phyloP scores from a whole-genome alignment of 2,329 filamentous ascomycete genomes.

The Zasmidium cellare region DNA sequence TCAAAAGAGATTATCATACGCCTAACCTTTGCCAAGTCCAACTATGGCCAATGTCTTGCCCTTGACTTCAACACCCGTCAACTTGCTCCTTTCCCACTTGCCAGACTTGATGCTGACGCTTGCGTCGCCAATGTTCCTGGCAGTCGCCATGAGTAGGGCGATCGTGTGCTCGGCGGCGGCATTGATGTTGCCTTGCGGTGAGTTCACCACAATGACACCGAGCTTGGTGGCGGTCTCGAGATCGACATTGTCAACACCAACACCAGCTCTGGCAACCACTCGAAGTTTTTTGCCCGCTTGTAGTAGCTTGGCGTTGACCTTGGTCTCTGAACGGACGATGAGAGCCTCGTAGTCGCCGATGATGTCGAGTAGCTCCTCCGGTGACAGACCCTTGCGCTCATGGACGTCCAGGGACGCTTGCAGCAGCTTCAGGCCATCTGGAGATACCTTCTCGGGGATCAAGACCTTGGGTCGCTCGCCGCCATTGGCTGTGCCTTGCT shows the following conservation, averaged over 20 bases:
- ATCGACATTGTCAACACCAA: slow-evolving; percentile 81
- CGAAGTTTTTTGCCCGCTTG: slow-evolving; percentile 67
- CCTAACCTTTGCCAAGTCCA: slow-evolving; percentile 70
- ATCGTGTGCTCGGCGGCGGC: slow-evolving; percentile 56
- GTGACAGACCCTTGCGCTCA: slow-evolving; percentile 61
- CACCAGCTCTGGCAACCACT: slow-evolving; percentile 77
- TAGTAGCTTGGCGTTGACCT: slow-evolving; percentile 70
- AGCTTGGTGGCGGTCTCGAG: slow-evolving; percentile 69
- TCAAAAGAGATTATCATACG: too few species aligned
- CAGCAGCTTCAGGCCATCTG: slow-evolving; percentile 73
- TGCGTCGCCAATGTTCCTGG: slow-evolving; percentile 70
- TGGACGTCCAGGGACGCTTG: slow-evolving; percentile 69
- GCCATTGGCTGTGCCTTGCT: slow-evolving; percentile 6
- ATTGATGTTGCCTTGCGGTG: slow-evolving; percentile 75
- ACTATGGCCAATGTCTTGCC: slow-evolving; percentile 75
- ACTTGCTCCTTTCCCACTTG: slow-evolving; percentile 71
- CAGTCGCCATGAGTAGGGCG: slow-evolving; percentile 69
- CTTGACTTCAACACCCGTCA: slow-evolving; percentile 76
- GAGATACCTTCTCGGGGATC: slow-evolving; percentile 76
- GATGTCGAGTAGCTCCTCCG: slow-evolving; percentile 63
- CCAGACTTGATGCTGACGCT: slow-evolving; percentile 69
- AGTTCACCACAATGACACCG: slow-evolving; percentile 80
- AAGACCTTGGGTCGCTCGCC: slow-evolving; percentile 56
- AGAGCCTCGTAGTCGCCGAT: slow-evolving; percentile 74
- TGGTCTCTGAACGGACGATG: slow-evolving; percentile 78